Percentiles rank a stretch among this genome's conserved stretches.
Conservation (phyloP, 192 early-diverging fungal genomes). For the Phlyctochytrium arcticum region DNA sequence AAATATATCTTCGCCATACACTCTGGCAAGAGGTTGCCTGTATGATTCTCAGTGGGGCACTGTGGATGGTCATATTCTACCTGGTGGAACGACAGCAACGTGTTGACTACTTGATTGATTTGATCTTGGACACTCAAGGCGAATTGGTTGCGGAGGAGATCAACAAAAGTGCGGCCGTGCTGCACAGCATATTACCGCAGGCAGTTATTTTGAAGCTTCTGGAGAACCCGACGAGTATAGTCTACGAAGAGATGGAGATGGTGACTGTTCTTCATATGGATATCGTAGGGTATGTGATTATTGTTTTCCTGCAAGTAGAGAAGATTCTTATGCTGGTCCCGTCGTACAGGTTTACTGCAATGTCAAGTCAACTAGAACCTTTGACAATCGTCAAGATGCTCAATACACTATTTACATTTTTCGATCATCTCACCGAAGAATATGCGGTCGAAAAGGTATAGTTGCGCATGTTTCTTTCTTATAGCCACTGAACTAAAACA, state of each 20-base stretch:
- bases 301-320: not conserved
- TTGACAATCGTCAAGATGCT: slow-evolving; percentile 46
- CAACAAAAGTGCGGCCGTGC: slow-evolving; percentile 32
- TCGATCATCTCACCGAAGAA: slow-evolving; percentile 42
- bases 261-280: slow-evolving; percentile 50
- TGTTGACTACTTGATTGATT: slow-evolving; percentile 28
- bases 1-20: slow-evolving; percentile 1
- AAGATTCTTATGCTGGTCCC: too few relatives aligned
- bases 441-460: slow-evolving; percentile 43
- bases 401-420: slow-evolving; percentile 46
- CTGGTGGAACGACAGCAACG: slow-evolving; percentile 9
- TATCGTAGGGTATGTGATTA: slow-evolving; percentile 37
- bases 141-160: slow-evolving; percentile 43
- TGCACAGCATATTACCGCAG: slow-evolving; percentile 46
- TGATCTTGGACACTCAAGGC: slow-evolving; percentile 40
- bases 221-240: slow-evolving; percentile 34
- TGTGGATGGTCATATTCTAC: slow-evolving; percentile 15
- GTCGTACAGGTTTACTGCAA: slow-evolving; percentile 49
- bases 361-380: slow-evolving; percentile 45
- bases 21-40: slow-evolving; percentile 15
- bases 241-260: slow-evolving; percentile 40
- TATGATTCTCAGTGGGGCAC: not conserved
- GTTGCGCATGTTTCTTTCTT: not conserved
- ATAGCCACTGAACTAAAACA: not conserved
- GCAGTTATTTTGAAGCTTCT: slow-evolving; percentile 38